Evolutionary conservation across 768 basidiomycete species (phyloP).

Genomic region (Clitopilus hobsonii): DNA sequence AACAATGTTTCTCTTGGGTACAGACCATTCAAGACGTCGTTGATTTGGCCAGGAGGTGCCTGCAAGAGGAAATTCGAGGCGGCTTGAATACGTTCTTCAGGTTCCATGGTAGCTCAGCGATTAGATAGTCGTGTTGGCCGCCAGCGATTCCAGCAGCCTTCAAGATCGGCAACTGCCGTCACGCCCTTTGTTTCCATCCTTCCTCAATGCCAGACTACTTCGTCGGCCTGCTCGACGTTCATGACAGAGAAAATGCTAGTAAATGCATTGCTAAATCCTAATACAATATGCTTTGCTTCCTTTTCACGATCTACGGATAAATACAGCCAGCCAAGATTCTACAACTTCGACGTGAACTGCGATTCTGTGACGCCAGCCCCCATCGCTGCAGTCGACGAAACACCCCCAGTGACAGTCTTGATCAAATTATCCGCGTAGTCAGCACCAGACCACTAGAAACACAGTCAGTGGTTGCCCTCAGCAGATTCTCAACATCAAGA

Average conservation of each 20-base stretch:
- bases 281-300: slow-evolving; percentile 2
- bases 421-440: slow-evolving; percentile 89
- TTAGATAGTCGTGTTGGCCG: not conserved
- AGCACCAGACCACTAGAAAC: slow-evolving; percentile 83
- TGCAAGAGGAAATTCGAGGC: slow-evolving; percentile 82
- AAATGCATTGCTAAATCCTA: slow-evolving; percentile 17
- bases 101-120: slow-evolving; percentile 38
- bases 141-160: not conserved
- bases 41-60: slow-evolving; percentile 93
- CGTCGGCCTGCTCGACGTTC: not conserved
- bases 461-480: slow-evolving; percentile 11
- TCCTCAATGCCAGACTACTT: not conserved
- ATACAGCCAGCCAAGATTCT: slow-evolving; percentile 9
- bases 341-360: slow-evolving; percentile 59
- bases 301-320: slow-evolving; percentile 5
- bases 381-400: slow-evolving; percentile 99
- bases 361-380: slow-evolving; percentile 92
- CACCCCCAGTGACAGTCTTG: slow-evolving; percentile 96
- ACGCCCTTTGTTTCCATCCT: not conserved
- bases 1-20: slow-evolving; percentile 3
- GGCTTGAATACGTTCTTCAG: slow-evolving; percentile 58
- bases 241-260: no score
- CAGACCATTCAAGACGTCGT: slow-evolving; percentile 89
- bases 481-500: not conserved
- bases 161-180: slow-evolving; percentile 15